These are phyloP conservation scores for Leishmania martiniquensis DNA, from an alignment of 208 protist genomes.

Conservation along the genomic window DNA sequence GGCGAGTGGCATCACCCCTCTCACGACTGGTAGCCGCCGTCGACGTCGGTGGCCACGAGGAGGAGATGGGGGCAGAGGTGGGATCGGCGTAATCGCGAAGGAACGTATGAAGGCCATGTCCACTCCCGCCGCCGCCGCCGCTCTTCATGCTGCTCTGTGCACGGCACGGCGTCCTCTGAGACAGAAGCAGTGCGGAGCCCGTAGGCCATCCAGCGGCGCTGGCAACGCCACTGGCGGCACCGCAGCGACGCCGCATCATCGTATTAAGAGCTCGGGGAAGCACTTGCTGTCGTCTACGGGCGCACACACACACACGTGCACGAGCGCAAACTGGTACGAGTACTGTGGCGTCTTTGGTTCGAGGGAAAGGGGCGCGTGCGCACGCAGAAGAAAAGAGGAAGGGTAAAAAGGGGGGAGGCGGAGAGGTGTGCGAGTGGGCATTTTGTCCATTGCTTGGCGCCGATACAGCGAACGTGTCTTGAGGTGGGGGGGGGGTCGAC, in stretches of 20 bases:
- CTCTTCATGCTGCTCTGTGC: slow-evolving; percentile 22
- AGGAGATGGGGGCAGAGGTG: slow-evolving; percentile 21
- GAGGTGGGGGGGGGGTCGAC: no score
- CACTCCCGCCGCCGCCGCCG: slow-evolving; percentile 3
- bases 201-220: background rate
- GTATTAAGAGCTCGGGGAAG: background rate
- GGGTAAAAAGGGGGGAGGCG: no score
- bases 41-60: no score
- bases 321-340: background rate
- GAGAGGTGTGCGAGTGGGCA: no score
- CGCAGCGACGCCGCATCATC: slow-evolving; percentile 51
- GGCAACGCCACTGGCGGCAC: slow-evolving; percentile 2
- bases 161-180: slow-evolving; percentile 5
- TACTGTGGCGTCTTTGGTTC: background rate
- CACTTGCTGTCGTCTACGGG: background rate
- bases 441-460: no score
- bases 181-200: background rate
- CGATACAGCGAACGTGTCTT: no score
- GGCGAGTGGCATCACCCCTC: background rate
- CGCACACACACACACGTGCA: background rate
- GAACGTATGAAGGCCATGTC: slow-evolving; percentile 22
- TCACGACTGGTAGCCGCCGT: background rate
- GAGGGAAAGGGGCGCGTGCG: background rate
- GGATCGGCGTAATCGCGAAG: slow-evolving; percentile 20
- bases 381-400: no score